Evolutionary conservation across 176 grass and related monocot genomes (phyloP), one percentile per base, ranked within the genome.

Genomic region (Triticum monococcum): DNA sequence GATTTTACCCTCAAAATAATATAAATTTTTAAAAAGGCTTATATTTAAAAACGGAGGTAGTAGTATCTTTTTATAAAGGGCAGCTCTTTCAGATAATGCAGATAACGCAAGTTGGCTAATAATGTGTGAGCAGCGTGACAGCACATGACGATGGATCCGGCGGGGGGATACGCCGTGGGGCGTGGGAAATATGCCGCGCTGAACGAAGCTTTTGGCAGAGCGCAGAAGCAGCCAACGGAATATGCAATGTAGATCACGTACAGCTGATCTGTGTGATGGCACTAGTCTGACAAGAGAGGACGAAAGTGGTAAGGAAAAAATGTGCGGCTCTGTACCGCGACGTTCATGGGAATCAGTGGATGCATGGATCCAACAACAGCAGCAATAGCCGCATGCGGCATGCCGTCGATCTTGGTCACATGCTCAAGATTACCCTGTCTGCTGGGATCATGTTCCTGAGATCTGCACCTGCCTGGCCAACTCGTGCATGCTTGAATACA

Each of bases 191-290:
- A 62, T 86, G 46, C 50, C 40, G 5, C 68, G 46, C 64, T 54
- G 24, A 70, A n/a, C 7, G 75, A 86, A 79, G 46, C 35, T 79
- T 79, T 75, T 28, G 33, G 84, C 50, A 70, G 84, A 40, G 11
- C 36, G 24, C 36, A 28, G 31, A 60, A 40, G 50, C 81, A 5
- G 33, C 68, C 32, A 82, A 68, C 12, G 7, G 22, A 24, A 37
- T 57, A 66, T 12, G 50, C 50, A 54, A 10, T 17, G 35, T 14
- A 75, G 20, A 4, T 66, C 40, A 37, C 73, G 5, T 56, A 22
- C 31, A 40, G 31, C 8, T 68, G 30, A 57, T 18, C 16, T 14
- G 45, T 46, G 62, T 50, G 25, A 41, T 24, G 4, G 40, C 16
- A 48, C 9, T 41, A 41, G 40, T 11, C 41, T 45, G 41, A 45